phyloP scores from a whole-genome alignment of 306 rosid genomes.

The Echinosophora koreensis region DNA sequence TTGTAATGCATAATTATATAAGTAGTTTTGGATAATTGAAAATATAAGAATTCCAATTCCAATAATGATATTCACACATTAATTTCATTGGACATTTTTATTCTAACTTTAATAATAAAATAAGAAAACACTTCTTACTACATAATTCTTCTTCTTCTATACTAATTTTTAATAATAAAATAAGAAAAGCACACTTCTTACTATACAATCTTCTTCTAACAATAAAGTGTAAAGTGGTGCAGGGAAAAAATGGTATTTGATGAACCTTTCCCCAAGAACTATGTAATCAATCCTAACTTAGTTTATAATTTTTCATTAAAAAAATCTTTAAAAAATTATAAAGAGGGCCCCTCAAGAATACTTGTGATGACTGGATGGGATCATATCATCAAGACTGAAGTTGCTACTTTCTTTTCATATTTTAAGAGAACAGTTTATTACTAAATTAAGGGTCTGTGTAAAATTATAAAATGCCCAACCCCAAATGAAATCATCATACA shows the following conservation, averaged over 20 bases:
- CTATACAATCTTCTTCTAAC: too few species aligned
- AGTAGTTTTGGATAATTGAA: not conserved
- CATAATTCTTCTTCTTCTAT: too few species aligned
- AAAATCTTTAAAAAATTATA: too few species aligned
- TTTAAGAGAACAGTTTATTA: not conserved
- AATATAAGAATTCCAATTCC: too few species aligned
- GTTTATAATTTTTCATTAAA: not conserved
- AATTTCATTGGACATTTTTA: too few species aligned
- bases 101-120: too few species aligned
- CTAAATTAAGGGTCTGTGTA: not conserved
- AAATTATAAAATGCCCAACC: not conserved
- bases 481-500: not conserved
- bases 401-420: not conserved
- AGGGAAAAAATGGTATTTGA: too few species aligned
- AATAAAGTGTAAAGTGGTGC: too few species aligned
- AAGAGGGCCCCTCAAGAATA: not conserved
- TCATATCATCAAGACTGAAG: not conserved
- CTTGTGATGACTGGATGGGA: constrained; percentile 19
- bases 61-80: too few species aligned
- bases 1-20: constrained; percentile 7
- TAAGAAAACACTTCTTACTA: too few species aligned
- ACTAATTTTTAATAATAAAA: too few species aligned
- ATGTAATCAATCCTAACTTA: not conserved
- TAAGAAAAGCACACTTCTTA: too few species aligned
- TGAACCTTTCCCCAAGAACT: not conserved